Conservation (phyloP, 1,284 basidiomycete genomes). For the Ustilago xerochloae region DNA sequence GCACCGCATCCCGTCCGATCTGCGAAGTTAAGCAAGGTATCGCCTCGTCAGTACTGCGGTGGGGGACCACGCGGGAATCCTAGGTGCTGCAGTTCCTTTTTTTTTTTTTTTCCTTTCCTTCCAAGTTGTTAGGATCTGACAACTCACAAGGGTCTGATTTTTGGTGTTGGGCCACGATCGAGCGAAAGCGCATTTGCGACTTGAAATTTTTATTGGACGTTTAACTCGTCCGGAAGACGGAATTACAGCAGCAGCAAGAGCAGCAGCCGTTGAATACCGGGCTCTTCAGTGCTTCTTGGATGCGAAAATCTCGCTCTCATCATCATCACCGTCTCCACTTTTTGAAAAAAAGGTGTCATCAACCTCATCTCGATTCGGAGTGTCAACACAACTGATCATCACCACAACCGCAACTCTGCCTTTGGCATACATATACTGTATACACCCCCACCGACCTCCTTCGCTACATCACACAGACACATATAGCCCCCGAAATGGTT, state of each 20-base stretch:
- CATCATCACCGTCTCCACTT: no score
- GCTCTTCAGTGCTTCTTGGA: no score
- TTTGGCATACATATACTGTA: neutral
- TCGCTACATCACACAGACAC: neutral
- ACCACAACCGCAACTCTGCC: neutral
- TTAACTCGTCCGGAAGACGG: slow-evolving; percentile 29
- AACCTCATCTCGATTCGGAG: no score
- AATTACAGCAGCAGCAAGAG: neutral
- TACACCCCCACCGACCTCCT: neutral
- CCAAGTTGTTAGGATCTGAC: no score
- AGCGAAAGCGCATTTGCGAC: no score
- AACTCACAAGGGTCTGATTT: no score
- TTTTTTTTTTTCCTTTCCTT: slow-evolving; percentile 2
- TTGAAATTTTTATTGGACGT: no score
- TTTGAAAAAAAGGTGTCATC: no score
- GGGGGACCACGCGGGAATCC: slow-evolving; percentile 85
- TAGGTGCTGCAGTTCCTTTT: slow-evolving; percentile 78
- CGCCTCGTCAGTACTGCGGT: slow-evolving; percentile 84
- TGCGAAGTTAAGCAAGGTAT: slow-evolving; percentile 82
- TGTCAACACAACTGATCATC: no score
- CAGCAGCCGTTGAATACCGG: neutral
- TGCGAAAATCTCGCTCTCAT: no score
- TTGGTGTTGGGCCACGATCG: no score
- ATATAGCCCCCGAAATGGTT: slow-evolving; percentile 24
- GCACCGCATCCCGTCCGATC: slow-evolving; percentile 83